Base-by-base conservation (phyloP, 257 asterid genomes). In the Solanum chmielewskii region DNA sequence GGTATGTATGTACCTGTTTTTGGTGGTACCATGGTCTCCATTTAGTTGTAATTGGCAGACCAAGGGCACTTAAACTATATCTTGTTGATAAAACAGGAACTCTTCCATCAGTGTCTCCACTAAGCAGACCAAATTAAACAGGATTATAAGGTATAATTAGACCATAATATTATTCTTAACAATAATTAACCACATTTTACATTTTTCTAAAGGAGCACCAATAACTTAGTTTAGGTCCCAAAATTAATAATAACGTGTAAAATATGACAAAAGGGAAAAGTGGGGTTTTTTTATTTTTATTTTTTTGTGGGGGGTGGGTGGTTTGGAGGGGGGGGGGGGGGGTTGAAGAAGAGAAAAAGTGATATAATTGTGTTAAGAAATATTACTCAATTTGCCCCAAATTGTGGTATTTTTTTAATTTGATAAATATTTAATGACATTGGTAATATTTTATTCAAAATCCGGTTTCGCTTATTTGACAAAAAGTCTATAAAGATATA, bases 11-110 rank as follows among this genome's bases (percentile, higher is more conserved):
- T 88, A 96, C 99, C 98, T 96, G 99, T 89, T 94, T 93, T 87
- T 92, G 86, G 83, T 95, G 96, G 93, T 93, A 96, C 99, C 99
- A 96, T 31, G 98, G 98, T 71, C 98, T 92, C 99, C 99, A 96
- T 60, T 95, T 91, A 71, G 52, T 85, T 88, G 90, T 93, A 85
- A 96, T 93, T n/a, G 93, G 90, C 76, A 96, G 94, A 31, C 92
- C 96, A 85, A 96, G 88, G 7, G 93, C 85, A 87, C 94, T 92
- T 74, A 96, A 87, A 88, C 99, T 94, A 64, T 96, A 96, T 87
- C 98, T 93, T 37, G 99, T 96, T 11, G 98, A 95, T 88, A 96
- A 78, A 14, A 96, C 95, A 0, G 99, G 98, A 71, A 96, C 97
- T 89, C 99, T 90, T 60, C 99, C 99, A 86, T 96, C 98, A 0